phyloP scores from a whole-genome alignment of 495 filamentous ascomycete genomes.

The Hyaloscypha finlandica region DNA sequence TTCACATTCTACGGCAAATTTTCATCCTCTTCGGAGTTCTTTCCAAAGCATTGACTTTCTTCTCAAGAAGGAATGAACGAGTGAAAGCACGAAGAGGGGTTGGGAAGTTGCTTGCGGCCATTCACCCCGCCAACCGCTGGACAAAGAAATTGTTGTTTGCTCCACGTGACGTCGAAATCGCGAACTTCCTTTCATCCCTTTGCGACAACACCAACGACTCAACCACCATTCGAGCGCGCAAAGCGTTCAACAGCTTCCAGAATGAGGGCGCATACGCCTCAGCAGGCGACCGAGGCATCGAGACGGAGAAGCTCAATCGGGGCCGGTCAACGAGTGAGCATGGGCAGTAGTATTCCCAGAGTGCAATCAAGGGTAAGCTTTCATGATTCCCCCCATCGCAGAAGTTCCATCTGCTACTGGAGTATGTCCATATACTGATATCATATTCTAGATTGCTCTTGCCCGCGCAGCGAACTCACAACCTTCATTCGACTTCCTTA shows the following conservation, averaged over 20 bases:
- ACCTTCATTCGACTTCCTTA: slow-evolving; percentile 63
- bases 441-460: slow-evolving; percentile 33
- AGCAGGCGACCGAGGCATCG: slow-evolving; percentile 19
- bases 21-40: neutral
- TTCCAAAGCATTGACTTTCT: neutral
- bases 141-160: slow-evolving; percentile 14
- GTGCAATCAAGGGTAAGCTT: slow-evolving; percentile 47
- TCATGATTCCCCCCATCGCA: slow-evolving; percentile 3
- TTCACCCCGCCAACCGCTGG: slow-evolving; percentile 13
- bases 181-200: neutral
- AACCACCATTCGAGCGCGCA: slow-evolving; percentile 4
- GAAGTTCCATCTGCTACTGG: neutral
- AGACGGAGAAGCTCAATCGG: slow-evolving; percentile 26
- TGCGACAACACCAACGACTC: slow-evolving; percentile 11
- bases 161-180: neutral
- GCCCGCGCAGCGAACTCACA: slow-evolving; percentile 50
- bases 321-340: slow-evolving; percentile 22
- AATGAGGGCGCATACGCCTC: slow-evolving; percentile 31
- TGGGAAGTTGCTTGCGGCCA: neutral
- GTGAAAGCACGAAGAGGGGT: neutral
- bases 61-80: neutral
- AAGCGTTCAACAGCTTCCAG: slow-evolving; percentile 4
- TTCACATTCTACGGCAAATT: neutral
- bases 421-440: slow-evolving; percentile 5
- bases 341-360: slow-evolving; percentile 30